Conservation (phyloP, 179 eudicot species). For the Vitellaria paradoxa region DNA sequence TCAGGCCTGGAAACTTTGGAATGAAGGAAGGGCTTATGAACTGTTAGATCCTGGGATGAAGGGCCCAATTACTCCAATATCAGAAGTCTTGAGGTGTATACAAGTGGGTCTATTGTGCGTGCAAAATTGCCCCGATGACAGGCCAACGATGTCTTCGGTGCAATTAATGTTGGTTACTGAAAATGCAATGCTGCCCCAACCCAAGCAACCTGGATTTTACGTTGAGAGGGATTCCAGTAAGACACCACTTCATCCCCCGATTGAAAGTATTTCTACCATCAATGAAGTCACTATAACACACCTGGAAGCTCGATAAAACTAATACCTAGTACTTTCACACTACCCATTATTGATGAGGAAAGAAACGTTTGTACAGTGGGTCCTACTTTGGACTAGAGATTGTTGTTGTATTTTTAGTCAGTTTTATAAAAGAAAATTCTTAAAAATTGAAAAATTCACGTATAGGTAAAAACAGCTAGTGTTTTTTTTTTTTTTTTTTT, state of each 20-base stretch:
- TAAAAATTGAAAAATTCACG: no score
- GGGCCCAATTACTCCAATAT: neutral
- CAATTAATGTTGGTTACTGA: slow-evolving; percentile 15
- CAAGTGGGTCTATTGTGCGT: slow-evolving; percentile 18
- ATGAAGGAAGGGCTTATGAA: slow-evolving; percentile 8
- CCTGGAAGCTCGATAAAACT: neutral
- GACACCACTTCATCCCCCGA: neutral
- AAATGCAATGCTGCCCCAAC: slow-evolving; percentile 13
- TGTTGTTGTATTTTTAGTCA: no score
- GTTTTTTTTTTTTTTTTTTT: no score
- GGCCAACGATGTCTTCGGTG: slow-evolving; percentile 14
- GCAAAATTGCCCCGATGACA: neutral
- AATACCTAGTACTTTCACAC: no score
- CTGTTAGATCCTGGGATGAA: slow-evolving; percentile 1
- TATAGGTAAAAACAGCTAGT: no score
- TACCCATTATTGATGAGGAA: no score
- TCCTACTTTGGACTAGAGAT: no score
- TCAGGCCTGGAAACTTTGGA: slow-evolving; percentile 22
- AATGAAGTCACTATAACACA: neutral
- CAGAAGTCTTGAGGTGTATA: slow-evolving; percentile 2
- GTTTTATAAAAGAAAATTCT: no score
- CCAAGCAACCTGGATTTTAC: slow-evolving; percentile 19
- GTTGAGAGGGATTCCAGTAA: neutral
- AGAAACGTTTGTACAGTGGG: no score
- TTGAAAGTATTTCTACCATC: neutral